Conservation (phyloP, 208 protist genomes). For the Phytomonas sp. region DNA sequence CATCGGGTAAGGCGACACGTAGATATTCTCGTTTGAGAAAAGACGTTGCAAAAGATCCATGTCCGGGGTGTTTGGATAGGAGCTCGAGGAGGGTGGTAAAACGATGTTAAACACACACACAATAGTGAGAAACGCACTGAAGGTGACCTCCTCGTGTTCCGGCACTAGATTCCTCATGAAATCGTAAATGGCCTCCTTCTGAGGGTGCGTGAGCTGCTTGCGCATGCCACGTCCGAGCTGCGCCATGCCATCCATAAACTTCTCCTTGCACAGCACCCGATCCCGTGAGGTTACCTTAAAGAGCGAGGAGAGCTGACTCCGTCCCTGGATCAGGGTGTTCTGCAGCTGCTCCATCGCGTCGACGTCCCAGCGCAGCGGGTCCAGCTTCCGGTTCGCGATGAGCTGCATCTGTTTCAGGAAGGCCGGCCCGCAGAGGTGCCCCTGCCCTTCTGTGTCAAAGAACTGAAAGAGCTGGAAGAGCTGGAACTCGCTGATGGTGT, state of each 20-base stretch:
- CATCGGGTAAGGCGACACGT: too few relatives aligned
- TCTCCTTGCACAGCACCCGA: constrained; percentile 41
- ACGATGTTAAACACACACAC: constrained; percentile 61
- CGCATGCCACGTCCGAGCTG: constrained; percentile 71
- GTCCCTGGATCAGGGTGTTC: constrained; percentile 80
- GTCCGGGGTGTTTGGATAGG: too few relatives aligned
- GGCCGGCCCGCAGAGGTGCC: constrained; percentile 60
- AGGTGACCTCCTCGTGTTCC: constrained; percentile 32
- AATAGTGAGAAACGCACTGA: constrained; percentile 58
- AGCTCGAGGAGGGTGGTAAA: too few relatives aligned
- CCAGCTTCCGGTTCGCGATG: constrained; percentile 31
- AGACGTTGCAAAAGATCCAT: too few relatives aligned
- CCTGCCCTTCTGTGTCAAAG: constrained; percentile 49
- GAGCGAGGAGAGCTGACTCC: constrained; percentile 52
- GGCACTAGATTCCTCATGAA: constrained; percentile 44
- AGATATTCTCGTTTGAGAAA: too few relatives aligned
- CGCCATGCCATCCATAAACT: constrained; percentile 55
- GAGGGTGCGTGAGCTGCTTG: constrained; percentile 63
- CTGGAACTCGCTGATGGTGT: constrained; percentile 68
- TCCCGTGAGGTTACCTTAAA: constrained; percentile 62
- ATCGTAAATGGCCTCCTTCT: constrained; percentile 71
- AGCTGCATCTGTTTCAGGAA: constrained; percentile 57
- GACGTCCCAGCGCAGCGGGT: constrained; percentile 71
- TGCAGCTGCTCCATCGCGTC: constrained; percentile 83
- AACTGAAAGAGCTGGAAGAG: constrained; percentile 81